phyloP scores from a whole-genome alignment of 2,329 filamentous ascomycete genomes.

The Aspergillus sp. region DNA sequence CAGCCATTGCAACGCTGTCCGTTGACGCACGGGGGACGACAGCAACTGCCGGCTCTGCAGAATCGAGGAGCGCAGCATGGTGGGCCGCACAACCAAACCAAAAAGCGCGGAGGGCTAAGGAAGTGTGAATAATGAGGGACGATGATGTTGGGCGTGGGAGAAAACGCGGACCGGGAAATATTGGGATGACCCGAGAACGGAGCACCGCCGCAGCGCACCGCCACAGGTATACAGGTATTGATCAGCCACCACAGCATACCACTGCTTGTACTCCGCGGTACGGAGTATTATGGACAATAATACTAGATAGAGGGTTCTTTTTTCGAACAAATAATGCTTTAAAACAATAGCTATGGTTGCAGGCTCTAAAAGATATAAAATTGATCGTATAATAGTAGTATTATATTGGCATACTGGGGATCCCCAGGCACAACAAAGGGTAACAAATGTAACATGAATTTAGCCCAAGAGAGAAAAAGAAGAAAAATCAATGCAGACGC shows the following conservation, averaged over 20 bases:
- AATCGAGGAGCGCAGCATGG: conserved; percentile 50
- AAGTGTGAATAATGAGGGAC: conserved; percentile 10
- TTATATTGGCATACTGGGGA: conserved; percentile 30
- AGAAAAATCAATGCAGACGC: conserved; percentile 22
- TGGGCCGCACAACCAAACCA: conserved; percentile 38
- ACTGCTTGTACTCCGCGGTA: no score
- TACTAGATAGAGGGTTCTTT: neutral
- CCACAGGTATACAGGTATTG: neutral
- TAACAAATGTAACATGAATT: conserved; percentile 19
- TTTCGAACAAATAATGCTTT: no score
- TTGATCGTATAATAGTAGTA: conserved; percentile 9
- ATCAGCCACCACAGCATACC: no score
- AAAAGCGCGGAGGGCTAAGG: conserved; percentile 15
- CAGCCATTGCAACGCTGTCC: conserved; percentile 37
- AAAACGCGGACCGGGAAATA: conserved; percentile 22
- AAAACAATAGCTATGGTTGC: no score
- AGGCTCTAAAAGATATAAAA: no score
- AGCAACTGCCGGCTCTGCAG: conserved; percentile 39
- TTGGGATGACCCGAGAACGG: conserved; percentile 29
- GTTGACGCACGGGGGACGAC: conserved; percentile 31
- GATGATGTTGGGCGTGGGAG: conserved; percentile 20
- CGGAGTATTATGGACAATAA: neutral
- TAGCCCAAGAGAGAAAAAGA: conserved; percentile 18
- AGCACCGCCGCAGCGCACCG: conserved; percentile 18
- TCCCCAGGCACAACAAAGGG: conserved; percentile 11